Percentiles rank a stretch among this genome's conserved stretches.
Conservation (phyloP, 2,329 filamentous ascomycete genomes). For the Sporothrix schenckii region DNA sequence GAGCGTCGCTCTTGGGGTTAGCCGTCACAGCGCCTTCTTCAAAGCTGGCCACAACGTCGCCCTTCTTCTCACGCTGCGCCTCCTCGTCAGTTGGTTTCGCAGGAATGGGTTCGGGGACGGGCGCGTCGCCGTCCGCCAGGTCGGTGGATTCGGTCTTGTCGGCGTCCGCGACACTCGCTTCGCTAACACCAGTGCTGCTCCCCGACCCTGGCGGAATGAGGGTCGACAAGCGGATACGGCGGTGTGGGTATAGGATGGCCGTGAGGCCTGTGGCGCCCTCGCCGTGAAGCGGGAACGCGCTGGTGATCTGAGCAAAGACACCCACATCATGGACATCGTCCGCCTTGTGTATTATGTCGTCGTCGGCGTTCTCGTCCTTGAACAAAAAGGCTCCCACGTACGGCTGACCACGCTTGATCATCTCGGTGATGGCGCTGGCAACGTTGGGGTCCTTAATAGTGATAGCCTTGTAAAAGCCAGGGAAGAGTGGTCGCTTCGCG, state of each 20-base stretch:
- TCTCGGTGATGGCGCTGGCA: conserved; percentile 87
- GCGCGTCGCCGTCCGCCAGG: conserved; percentile 55
- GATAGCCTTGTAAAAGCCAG: conserved; percentile 98
- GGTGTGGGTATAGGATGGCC: conserved; percentile 92
- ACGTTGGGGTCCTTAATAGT: conserved; percentile 94
- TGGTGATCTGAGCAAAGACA: conserved; percentile 97
- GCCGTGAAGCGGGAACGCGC: conserved; percentile 86
- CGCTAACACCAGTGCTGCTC: conserved; percentile 33
- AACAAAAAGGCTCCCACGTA: conserved; percentile 97
- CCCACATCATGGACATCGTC: conserved; percentile 95
- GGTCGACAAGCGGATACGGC: conserved; percentile 85
- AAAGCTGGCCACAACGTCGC: conserved; percentile 95
- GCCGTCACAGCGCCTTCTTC: conserved; percentile 74
- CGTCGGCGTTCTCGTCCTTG: conserved; percentile 93
- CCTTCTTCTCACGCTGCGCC: conserved; percentile 68
- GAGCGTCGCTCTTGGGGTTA: conserved; percentile 53
- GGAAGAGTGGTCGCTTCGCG: conserved; percentile 88
- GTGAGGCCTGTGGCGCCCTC: conserved; percentile 84
- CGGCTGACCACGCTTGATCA: conserved; percentile 94
- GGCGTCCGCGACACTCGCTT: conserved; percentile 18
- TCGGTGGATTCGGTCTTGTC: conserved; percentile 37
- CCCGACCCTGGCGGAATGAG: conserved; percentile 69
- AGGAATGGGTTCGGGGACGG: conserved; percentile 62
- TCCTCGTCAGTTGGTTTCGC: conserved; percentile 58
- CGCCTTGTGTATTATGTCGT: conserved; percentile 86